Conservation (phyloP, 108 stramenopile genomes). For the Asterionellopsis glacialis region DNA sequence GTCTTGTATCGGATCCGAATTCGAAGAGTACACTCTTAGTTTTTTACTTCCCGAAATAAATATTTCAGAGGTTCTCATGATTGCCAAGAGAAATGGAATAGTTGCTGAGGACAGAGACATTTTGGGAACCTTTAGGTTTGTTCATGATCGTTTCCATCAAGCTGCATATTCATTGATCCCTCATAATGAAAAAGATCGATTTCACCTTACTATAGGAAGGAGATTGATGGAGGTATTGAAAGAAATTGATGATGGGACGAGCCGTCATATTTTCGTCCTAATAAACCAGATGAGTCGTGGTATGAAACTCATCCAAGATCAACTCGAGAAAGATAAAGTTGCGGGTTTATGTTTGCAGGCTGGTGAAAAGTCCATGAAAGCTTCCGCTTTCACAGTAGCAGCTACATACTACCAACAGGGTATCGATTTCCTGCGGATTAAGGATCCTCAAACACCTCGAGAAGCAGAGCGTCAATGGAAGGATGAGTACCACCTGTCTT, state of each 20-base stretch:
- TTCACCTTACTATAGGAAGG: not conserved
- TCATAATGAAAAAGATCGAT: not conserved
- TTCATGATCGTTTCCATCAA: not conserved
- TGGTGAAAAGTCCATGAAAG: not conserved
- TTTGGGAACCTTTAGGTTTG: not conserved
- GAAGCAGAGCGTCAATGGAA: constrained; percentile 9
- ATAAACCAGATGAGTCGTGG: not conserved
- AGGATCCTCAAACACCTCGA: too few relatives aligned
- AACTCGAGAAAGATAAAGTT: not conserved
- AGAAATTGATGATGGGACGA: not conserved
- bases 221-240: not conserved
- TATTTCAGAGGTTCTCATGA: not conserved
- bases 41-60: not conserved
- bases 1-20: not conserved
- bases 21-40: not conserved
- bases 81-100: not conserved
- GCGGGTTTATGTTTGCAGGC: not conserved
- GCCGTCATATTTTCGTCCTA: not conserved
- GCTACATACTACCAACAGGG: not conserved
- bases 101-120: constrained; percentile 7
- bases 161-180: not conserved
- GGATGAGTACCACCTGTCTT: not conserved
- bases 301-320: not conserved
- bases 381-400: not conserved
- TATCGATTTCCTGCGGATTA: not conserved